Percentiles rank a stretch among this genome's conserved stretches.
phyloP scores from a whole-genome alignment of 2,329 filamentous ascomycete genomes.

The Paraphoma sp. region DNA sequence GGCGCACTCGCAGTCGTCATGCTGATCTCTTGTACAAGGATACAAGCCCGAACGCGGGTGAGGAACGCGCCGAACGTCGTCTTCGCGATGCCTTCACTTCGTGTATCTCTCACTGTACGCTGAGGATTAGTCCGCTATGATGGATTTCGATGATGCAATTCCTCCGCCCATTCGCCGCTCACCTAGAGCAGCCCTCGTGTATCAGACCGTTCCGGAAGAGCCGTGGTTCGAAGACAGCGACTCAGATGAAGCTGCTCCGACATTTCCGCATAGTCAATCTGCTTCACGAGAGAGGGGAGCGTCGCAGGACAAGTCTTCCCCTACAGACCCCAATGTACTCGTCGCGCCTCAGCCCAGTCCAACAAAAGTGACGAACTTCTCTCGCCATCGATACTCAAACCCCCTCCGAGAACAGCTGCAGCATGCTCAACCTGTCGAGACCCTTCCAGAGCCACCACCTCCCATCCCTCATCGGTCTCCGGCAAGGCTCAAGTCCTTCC shows the following conservation, averaged over 20 bases:
- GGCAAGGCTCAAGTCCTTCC: constrained; percentile 26
- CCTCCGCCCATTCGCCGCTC: constrained; percentile 27
- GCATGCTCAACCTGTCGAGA: constrained; percentile 6
- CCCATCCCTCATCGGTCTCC: constrained; percentile 15
- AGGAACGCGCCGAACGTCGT: neutral
- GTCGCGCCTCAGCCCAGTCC: constrained; percentile 22
- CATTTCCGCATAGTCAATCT: constrained; percentile 22
- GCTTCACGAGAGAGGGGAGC: constrained; percentile 8
- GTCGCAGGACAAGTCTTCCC: constrained; percentile 3
- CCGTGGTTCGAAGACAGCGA: constrained; percentile 9
- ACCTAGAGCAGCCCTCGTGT: constrained; percentile 23
- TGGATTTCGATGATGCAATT: constrained; percentile 23
- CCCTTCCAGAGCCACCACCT: constrained; percentile 13
- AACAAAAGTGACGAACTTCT: constrained; percentile 7
- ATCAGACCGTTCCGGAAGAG: constrained; percentile 13
- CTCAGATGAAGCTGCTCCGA: constrained; percentile 24
- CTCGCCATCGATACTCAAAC: constrained; percentile 23
- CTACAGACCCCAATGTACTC: constrained; percentile 25
- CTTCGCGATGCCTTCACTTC: neutral
- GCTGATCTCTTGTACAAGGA: constrained; percentile 1
- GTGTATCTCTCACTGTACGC: neutral
- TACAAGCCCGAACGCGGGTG: neutral
- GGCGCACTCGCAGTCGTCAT: constrained; percentile 5
- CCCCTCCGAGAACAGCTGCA: constrained; percentile 18
- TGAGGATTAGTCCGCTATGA: constrained; percentile 2